Conservation (phyloP, 176 grass and related monocot genomes). For the Panicum miliaceum region DNA sequence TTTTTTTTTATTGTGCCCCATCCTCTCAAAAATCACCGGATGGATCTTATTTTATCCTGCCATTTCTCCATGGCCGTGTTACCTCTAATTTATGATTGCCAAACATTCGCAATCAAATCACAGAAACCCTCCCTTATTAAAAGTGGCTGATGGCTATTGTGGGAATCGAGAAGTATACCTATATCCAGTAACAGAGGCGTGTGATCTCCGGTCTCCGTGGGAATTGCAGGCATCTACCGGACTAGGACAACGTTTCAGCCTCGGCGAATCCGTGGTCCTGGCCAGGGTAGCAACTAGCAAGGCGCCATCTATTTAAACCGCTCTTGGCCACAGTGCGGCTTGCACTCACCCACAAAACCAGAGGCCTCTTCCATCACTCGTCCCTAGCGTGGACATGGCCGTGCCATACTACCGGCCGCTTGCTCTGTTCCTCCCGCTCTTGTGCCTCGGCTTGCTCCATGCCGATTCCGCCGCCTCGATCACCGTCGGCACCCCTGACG, state of each 20-base stretch:
- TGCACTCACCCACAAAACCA: not conserved
- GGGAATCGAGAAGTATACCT: too few relatives aligned
- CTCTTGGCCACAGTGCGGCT: not conserved
- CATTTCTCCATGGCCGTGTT: too few relatives aligned
- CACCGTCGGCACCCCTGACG: slow-evolving; percentile 58
- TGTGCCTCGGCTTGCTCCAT: slow-evolving; percentile 22
- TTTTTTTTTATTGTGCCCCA: too few relatives aligned
- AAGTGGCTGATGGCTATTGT: too few relatives aligned
- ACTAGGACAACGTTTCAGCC: not conserved
- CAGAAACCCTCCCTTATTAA: too few relatives aligned
- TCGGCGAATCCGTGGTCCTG: not conserved
- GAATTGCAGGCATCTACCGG: not conserved
- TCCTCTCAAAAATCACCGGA: too few relatives aligned
- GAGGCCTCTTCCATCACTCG: not conserved
- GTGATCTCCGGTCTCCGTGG: not conserved
- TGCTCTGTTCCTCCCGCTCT: slow-evolving; percentile 31
- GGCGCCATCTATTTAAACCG: not conserved
- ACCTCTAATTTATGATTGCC: too few relatives aligned
- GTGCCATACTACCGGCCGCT: not conserved
- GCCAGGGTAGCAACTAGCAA: not conserved
- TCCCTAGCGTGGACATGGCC: slow-evolving; percentile 9
- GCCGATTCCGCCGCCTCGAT: not conserved
- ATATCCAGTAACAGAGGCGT: too few relatives aligned
- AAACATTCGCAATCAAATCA: too few relatives aligned
- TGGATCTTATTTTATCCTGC: too few relatives aligned